These are phyloP conservation scores for Takashimella koratensis DNA, from an alignment of 1,284 basidiomycete species.

Conservation along the genomic window DNA sequence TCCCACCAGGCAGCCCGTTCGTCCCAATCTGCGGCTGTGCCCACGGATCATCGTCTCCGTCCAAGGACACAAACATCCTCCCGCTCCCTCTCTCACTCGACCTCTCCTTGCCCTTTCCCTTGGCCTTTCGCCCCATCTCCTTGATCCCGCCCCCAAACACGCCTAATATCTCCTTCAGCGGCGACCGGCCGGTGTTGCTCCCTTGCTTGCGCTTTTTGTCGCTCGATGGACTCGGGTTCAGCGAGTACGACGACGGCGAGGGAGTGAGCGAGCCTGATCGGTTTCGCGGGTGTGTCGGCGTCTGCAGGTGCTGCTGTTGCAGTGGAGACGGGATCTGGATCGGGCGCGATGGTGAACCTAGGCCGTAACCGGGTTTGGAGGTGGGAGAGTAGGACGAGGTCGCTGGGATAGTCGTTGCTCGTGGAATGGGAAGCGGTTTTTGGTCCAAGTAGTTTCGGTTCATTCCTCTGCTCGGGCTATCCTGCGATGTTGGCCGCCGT, in stretches of 20 bases:
- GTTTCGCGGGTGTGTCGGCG: slow-evolving; percentile 17
- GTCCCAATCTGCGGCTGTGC: slow-evolving; percentile 15
- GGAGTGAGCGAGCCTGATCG: slow-evolving; percentile 16
- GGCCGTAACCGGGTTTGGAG: not conserved
- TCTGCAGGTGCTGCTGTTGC: slow-evolving; percentile 29
- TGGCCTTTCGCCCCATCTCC: slow-evolving; percentile 25
- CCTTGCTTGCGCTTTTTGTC: slow-evolving; percentile 20
- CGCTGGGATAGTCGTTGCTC: slow-evolving; percentile 14
- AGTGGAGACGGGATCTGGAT: slow-evolving; percentile 18
- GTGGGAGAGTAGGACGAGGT: slow-evolving; percentile 11
- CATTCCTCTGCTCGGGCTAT: slow-evolving; percentile 11
- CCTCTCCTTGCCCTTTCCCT: slow-evolving; percentile 31
- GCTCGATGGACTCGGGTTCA: slow-evolving; percentile 24
- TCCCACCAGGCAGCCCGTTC: slow-evolving; percentile 36
- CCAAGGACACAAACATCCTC: slow-evolving; percentile 9
- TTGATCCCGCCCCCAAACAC: slow-evolving; percentile 35
- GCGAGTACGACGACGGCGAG: slow-evolving; percentile 26
- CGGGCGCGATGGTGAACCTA: not conserved
- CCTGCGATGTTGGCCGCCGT: not conserved
- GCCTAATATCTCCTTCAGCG: slow-evolving; percentile 40
- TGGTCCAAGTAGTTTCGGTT: slow-evolving; percentile 33
- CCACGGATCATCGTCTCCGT: slow-evolving; percentile 7
- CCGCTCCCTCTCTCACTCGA: slow-evolving; percentile 8
- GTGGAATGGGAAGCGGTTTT: slow-evolving; percentile 39
- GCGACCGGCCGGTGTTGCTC: slow-evolving; percentile 21